phyloP scores from a whole-genome alignment of 768 basidiomycete genomes.

The Termitomyces sp. region DNA sequence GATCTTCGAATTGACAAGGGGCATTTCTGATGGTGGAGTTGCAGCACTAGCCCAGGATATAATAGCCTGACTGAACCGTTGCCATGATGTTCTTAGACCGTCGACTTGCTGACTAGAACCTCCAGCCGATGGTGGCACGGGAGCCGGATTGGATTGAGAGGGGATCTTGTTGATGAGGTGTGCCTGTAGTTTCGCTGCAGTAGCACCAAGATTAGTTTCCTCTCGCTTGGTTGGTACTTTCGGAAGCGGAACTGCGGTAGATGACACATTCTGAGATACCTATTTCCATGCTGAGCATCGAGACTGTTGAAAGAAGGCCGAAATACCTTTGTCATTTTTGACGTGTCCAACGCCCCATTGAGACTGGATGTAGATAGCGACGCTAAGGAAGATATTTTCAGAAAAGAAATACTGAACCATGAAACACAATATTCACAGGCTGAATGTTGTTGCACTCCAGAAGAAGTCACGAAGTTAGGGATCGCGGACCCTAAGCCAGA shows the following conservation, averaged over 20 bases:
- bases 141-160: background rate
- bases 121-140: no score
- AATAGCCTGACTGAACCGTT: background rate
- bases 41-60: conserved; percentile 1
- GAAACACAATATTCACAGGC: background rate
- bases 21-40: conserved; percentile 1
- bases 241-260: background rate
- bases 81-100: background rate
- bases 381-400: background rate
- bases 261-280: background rate
- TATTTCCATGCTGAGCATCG: background rate
- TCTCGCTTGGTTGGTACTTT: background rate
- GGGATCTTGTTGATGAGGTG: background rate
- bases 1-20: background rate
- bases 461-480: conserved; percentile 8
- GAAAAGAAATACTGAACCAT: background rate
- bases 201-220: background rate
- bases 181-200: conserved; percentile 1
- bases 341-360: conserved; percentile 1
- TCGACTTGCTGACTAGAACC: background rate
- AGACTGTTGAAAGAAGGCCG: background rate
- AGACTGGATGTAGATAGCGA: conserved; percentile 4
- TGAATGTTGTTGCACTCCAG: background rate
- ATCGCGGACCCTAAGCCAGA: background rate
- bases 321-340: background rate